Percentiles rank a stretch among this genome's conserved stretches.
phyloP scores from a whole-genome alignment of 805 yeast species.

The Yarrowia keelungensis region DNA sequence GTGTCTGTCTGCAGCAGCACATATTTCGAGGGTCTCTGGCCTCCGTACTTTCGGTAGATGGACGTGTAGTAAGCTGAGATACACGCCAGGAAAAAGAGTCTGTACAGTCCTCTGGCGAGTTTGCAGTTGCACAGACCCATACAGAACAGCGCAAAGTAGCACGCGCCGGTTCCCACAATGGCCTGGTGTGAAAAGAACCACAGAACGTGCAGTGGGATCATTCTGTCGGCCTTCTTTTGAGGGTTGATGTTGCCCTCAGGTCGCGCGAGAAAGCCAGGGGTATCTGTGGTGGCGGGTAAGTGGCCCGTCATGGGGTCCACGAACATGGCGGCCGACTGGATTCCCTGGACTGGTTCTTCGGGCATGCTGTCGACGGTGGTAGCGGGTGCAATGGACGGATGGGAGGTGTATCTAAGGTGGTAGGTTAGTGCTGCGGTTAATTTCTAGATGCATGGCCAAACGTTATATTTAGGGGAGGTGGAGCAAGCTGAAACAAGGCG shows the following conservation, averaged over 20 bases:
- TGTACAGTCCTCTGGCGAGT: constrained; percentile 51
- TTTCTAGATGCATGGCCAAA: constrained; percentile 26
- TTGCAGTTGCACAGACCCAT: constrained; percentile 21
- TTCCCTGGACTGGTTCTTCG: constrained; percentile 1
- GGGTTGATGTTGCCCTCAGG: constrained; percentile 7
- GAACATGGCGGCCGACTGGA: constrained; percentile 30
- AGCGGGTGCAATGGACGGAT: neutral
- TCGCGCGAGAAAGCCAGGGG: constrained; percentile 13
- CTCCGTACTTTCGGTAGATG: constrained; percentile 34
- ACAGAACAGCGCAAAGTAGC: constrained; percentile 11
- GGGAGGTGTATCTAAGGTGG: constrained; percentile 11
- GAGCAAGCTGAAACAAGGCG: constrained; percentile 21
- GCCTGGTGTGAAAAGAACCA: constrained; percentile 37
- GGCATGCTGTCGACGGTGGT: constrained; percentile 22
- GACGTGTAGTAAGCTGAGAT: constrained; percentile 39
- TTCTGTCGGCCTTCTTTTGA: constrained; percentile 18
- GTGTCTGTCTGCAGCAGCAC: constrained; percentile 35
- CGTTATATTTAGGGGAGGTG: constrained; percentile 14
- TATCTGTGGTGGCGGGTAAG: constrained; percentile 24
- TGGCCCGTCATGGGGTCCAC: constrained; percentile 39
- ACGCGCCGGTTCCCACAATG: constrained; percentile 16
- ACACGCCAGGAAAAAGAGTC: constrained; percentile 62
- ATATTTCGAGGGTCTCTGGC: constrained; percentile 33
- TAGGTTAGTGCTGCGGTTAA: constrained; percentile 32
- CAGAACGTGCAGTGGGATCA: constrained; percentile 31